Evolutionary conservation across 371 early-diverging fungal species (phyloP), one percentile per base, ranked within the genome.

Genomic region (Syncephalastrum sp.): DNA sequence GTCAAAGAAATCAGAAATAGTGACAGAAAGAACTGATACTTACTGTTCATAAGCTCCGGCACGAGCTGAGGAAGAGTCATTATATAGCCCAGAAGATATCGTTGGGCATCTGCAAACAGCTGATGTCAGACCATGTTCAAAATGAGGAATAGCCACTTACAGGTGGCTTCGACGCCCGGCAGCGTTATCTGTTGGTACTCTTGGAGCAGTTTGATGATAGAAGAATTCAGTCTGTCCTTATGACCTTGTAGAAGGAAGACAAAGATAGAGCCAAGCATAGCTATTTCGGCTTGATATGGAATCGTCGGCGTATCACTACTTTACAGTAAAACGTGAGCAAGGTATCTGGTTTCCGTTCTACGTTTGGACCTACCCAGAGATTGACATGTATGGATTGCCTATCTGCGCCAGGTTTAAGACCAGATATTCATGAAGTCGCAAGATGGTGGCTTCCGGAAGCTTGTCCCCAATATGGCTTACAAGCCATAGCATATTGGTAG

Each of bases 41-140:
- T 64, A 69, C 77, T 66, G 19, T 61, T 53, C 15, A 65, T 29
- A 23, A 73, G 55, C 33, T 25, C 25, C 0, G 72, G 64, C 1
- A 66, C 58, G 4, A 67, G 55, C 14, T 65, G 68, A 6, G 72
- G 68, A n/a, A 77, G 46, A 12, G 68, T 57, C 42, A 77, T 43
- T 8, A 74, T 15, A 42, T 77, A 74, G 10, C 68, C 56, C 25
- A 74, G 50, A 1, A 42, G 51, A 33, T 58, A 68, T 43, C 41
- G 52, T 27, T 64, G 64, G 8, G 64, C 21, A n/a, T 66, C 69
- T 62, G 23, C 12, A 43, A 12, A 6, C 13, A 15, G 19, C 14
- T 27, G 7, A 13, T 16, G 38, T 15, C 2, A 45, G 38, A n/a
- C 25, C 25, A n/a, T n/a, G 17, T 42, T 16, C 7, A 42, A n/a